Evolutionary conservation across 148 eudicot genomes (phyloP), one percentile per base, ranked within the genome.

Genomic region (Talinum fruticosum): DNA sequence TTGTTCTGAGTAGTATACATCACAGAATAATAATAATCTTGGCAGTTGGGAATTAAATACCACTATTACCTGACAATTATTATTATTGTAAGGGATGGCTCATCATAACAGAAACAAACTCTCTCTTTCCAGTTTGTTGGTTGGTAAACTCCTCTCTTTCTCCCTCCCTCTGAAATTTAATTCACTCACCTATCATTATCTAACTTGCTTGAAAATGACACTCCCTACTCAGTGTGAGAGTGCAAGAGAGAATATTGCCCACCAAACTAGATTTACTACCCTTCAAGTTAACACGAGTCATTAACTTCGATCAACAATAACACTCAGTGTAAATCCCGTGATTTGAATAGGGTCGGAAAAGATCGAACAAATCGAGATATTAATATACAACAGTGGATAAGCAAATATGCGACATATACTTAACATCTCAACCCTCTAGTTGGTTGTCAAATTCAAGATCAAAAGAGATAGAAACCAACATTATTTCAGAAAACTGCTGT

Each of bases 201-300:
- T n/a, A 59, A 59, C 64, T 59, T 59, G 64, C 64, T 59, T 59
- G 64, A 59, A 59, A 59, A 59, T 8, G 64, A 59, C n/a, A n/a
- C 64, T 59, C 26, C 57, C 19, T 51, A 19, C 57, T 51, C 57
- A 51, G 16, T 51, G 0, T 59, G 26, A 1, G 10, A 6, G 64
- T 59, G 54, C 3, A 12, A 13, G 54, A 49, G 16, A 16, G 19
- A 18, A 49, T 15, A 49, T 0, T 49, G 54, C 54, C 54, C 54
- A 49, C 16, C 54, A 49, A 49, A 49, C 16, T 10, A 49, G 14
- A 49, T 10, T 49, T 15, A 49, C 4, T 49, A 16, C 16, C 54
- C n/a, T 49, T 49, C 16, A 49, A 49, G 54, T 49, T 49, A 49
- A 49, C 14, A 10, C 10, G 16, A 49, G 4, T 12, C 14, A 41